Percentiles rank a stretch among this genome's conserved stretches.
Evolutionary conservation across 306 rosid species (phyloP).

Genomic region (Bauhinia variegata): DNA sequence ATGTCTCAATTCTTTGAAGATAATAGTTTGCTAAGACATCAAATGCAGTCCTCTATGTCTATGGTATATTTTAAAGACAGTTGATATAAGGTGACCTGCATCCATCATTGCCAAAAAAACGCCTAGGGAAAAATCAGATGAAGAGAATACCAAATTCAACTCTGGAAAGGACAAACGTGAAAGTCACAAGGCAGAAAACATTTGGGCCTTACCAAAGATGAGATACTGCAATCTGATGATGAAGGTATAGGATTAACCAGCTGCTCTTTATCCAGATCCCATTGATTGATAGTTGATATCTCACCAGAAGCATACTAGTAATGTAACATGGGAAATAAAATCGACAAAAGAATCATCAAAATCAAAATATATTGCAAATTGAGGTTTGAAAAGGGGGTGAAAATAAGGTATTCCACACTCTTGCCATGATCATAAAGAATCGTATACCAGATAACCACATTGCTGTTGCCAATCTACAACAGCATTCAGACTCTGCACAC

Average conservation of each 20-base stretch:
- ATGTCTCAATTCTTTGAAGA: too few relatives aligned
- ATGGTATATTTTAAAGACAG: too few relatives aligned
- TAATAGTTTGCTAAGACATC: too few relatives aligned
- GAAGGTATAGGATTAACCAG: slow-evolving; percentile 76
- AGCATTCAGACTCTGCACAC: slow-evolving; percentile 76
- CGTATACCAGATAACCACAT: slow-evolving; percentile 84
- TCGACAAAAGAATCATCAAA: slow-evolving; percentile 24
- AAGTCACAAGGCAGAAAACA: slow-evolving; percentile 18
- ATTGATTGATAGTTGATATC: slow-evolving; percentile 70
- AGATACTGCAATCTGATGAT: slow-evolving; percentile 82
- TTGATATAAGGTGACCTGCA: too few relatives aligned
- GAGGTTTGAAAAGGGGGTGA: not conserved
- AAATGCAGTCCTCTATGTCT: too few relatives aligned
- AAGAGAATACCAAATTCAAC: too few relatives aligned
- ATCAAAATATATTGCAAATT: slow-evolving; percentile 8
- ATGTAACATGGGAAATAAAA: slow-evolving; percentile 27
- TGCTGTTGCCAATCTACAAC: slow-evolving; percentile 99
- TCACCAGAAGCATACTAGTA: slow-evolving; percentile 90
- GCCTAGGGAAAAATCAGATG: too few relatives aligned
- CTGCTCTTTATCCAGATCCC: slow-evolving; percentile 97
- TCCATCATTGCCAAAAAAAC: too few relatives aligned
- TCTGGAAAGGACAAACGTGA: too few relatives aligned
- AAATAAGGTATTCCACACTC: slow-evolving; percentile 14
- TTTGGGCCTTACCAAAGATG: slow-evolving; percentile 75
- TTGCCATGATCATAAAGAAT: slow-evolving; percentile 30